Percentiles rank a stretch among this genome's conserved stretches.
phyloP scores from a whole-genome alignment of 805 yeast species.

The Starmerella lactis-condensi region DNA sequence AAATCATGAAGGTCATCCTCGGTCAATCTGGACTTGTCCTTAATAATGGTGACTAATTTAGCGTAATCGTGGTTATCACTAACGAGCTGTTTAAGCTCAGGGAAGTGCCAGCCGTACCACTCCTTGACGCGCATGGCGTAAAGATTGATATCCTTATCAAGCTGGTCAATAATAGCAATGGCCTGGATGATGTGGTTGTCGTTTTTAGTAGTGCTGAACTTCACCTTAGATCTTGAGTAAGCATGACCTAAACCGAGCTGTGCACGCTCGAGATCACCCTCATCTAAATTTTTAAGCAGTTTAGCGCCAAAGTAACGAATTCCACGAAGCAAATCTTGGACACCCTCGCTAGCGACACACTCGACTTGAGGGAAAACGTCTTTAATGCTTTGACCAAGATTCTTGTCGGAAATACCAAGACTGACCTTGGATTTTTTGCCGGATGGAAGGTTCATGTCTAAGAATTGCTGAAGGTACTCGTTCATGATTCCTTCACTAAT shows the following conservation, averaged over 20 bases:
- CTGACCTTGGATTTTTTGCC: slow-evolving; percentile 47
- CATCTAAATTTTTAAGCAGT: slow-evolving; percentile 74
- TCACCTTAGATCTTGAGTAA: slow-evolving; percentile 95
- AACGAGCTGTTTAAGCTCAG: slow-evolving; percentile 81
- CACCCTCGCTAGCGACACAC: slow-evolving; percentile 76
- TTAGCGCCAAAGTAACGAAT: slow-evolving; percentile 79
- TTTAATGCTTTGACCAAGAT: slow-evolving; percentile 91
- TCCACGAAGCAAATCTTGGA: slow-evolving; percentile 89
- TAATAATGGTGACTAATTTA: slow-evolving; percentile 58
- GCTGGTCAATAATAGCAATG: slow-evolving; percentile 88
- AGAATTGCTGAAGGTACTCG: slow-evolving; percentile 72
- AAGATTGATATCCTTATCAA: slow-evolving; percentile 95
- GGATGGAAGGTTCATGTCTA: slow-evolving; percentile 83
- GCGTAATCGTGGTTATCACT: slow-evolving; percentile 80
- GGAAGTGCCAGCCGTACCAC: slow-evolving; percentile 99
- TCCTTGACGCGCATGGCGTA: slow-evolving; percentile 94
- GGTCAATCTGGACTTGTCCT: slow-evolving; percentile 62
- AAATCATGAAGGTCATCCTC: slow-evolving; percentile 51
- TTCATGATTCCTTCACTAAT: slow-evolving; percentile 92
- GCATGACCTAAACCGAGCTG: slow-evolving; percentile 98
- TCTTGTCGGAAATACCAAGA: slow-evolving; percentile 83
- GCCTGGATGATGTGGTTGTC: slow-evolving; percentile 99
- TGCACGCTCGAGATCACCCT: slow-evolving; percentile 92
- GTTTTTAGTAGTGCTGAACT: slow-evolving; percentile 95
- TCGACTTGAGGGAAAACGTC: slow-evolving; percentile 77